Base-by-base conservation (phyloP, 805 yeast genomes). In the Priceomyces fermenticarens region DNA sequence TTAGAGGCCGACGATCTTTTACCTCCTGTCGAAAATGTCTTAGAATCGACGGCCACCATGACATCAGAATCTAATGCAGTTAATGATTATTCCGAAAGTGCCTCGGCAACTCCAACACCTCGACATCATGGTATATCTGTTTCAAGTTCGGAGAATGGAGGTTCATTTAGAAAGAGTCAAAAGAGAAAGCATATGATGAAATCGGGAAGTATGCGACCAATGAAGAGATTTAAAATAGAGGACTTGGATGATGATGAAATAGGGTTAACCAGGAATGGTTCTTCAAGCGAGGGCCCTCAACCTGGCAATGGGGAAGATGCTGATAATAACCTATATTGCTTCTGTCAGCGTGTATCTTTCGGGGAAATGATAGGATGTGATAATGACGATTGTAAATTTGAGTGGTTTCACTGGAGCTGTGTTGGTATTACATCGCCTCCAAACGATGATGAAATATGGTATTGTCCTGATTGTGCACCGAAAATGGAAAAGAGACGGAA, bases 341-440 rank as follows among this genome's bases (percentile, higher is more conserved):
- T 87, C 65, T 93, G 99, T 59, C 96, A 88, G 60, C 84, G 93
- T 50, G 96, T 88, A 0, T 90, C 97, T 0, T 89, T 85, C 65
- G 99, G 99, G 20, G 90, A 84, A 53, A 93, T 93, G 99, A 88
- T 93, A 56, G 98, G 95, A 0, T 93, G 99, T 66, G 99, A 93
- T 58, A 86, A 88, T 47, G 85, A 84, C 16, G 81, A 84, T 52
- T 93, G 99, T 69, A 79, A 81, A 56, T 81, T 73, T 49, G 97
- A 88, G 59, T 91, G 98, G 98, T 91, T 91, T 66, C 99, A 93
- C 63, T 91, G 90, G 73, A 84, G 82, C 41, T 93, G 99, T 70
- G 97, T 91, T 32, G 96, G 96, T 1, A 69, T 91, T 44, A 82
- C 81, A 13, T 83, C 81, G 38, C 96, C 95, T 3, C 98, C 98